phyloP scores from a whole-genome alignment of 2,329 filamentous ascomycete genomes.

The Aspergillus alliaceus region DNA sequence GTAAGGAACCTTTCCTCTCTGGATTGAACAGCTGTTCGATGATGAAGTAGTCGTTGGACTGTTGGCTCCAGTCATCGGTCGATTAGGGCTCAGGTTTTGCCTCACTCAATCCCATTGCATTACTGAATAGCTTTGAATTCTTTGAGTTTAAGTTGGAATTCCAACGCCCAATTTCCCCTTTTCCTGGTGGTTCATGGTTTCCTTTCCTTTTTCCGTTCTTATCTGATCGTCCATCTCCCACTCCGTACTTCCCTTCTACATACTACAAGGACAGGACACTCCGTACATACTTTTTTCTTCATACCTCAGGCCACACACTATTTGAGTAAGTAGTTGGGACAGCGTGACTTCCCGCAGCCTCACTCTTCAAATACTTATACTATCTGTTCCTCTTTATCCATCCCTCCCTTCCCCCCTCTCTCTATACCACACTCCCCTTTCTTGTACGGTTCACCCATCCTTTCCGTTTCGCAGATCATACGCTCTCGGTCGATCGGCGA shows the following conservation, averaged over 20 bases:
- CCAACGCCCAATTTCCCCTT: too few species aligned
- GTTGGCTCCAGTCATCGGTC: constrained; percentile 3
- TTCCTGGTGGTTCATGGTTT: neutral
- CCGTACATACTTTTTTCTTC: neutral
- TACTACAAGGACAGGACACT: too few species aligned
- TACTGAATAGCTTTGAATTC: neutral
- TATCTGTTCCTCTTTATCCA: too few species aligned
- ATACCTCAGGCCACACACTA: neutral
- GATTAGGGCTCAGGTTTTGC: neutral
- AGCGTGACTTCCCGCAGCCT: neutral
- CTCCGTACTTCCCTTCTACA: too few species aligned
- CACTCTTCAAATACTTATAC: too few species aligned
- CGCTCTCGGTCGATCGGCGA: too few species aligned
- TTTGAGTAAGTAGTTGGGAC: neutral
- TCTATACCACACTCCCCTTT: too few species aligned
- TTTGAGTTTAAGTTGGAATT: too few species aligned
- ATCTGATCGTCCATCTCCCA: neutral
- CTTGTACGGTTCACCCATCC: too few species aligned
- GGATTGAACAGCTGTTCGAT: constrained; percentile 49
- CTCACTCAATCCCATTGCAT: neutral
- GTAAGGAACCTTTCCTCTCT: neutral
- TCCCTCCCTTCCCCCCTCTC: neutral
- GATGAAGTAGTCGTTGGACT: constrained; percentile 1
- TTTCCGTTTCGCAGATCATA: too few species aligned
- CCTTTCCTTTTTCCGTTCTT: neutral